Evolutionary conservation across 768 basidiomycete species (phyloP).

Genomic region (Chalciporus piperatus): DNA sequence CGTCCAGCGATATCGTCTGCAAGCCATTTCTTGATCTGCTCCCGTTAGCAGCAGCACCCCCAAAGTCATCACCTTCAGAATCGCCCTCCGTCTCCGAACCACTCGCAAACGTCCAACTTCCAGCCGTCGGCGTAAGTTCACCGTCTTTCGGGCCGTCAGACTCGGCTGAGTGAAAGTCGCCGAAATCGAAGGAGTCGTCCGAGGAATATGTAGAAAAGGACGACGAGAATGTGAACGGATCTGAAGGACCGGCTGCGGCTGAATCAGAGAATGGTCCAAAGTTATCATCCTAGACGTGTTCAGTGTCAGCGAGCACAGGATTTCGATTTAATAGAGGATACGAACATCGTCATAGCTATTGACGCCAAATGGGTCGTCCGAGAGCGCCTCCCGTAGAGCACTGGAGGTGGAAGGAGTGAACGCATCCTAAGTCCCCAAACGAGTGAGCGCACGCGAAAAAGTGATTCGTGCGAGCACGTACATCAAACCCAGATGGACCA

Average conservation of each 20-base stretch:
- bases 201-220: slow-evolving; percentile 55
- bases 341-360: slow-evolving; percentile 49
- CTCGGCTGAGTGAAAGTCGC: slow-evolving; percentile 65
- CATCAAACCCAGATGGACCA: slow-evolving; percentile 54
- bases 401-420: slow-evolving; percentile 41
- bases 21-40: slow-evolving; percentile 15
- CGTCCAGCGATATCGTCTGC: slow-evolving; percentile 29
- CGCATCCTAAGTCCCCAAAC: slow-evolving; percentile 40
- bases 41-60: slow-evolving; percentile 8
- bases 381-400: slow-evolving; percentile 34
- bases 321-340: not conserved
- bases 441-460: not conserved
- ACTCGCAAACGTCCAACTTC: slow-evolving; percentile 69
- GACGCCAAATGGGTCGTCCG: slow-evolving; percentile 49
- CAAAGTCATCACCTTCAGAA: slow-evolving; percentile 33
- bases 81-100: slow-evolving; percentile 30
- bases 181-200: slow-evolving; percentile 73
- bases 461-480: slow-evolving; percentile 32
- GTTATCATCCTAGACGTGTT: slow-evolving; percentile 47
- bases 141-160: slow-evolving; percentile 32
- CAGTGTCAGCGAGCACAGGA: slow-evolving; percentile 1
- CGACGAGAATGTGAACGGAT: slow-evolving; percentile 52
- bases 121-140: slow-evolving; percentile 60
- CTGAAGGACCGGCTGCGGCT: slow-evolving; percentile 42
- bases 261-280: slow-evolving; percentile 82